Evolutionary conservation across 306 rosid genomes (phyloP), one percentile per base, ranked within the genome.

Genomic region (Neltuma alba): DNA sequence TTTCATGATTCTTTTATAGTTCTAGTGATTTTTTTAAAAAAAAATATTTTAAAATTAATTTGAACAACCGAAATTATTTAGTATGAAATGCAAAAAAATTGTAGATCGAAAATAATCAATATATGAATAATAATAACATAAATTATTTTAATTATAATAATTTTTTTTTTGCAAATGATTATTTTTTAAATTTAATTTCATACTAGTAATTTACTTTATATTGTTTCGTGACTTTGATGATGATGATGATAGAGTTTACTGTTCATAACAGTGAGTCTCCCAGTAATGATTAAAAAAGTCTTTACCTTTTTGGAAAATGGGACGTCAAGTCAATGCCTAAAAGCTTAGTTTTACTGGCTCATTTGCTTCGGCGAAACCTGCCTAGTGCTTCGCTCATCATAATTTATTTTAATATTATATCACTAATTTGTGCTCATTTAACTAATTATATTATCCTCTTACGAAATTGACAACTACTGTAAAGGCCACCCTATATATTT

Each of bases 241-340:
- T 57, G 0, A 4, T 57, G 3, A 23, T 50, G 3, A 31, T 33
- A 21, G 52, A 55, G 60, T 38, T 10, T 54, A 63, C 70, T 57
- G 52, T 80, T 77, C 76, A 31, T 48, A 37, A 42, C 50, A 74
- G 20, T 41, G 50, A 45, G 27, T 83, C 81, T 62, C 23, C 74
- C 28, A 21, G 74, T 63, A 31, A 86, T 86, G 28, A 83, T 86
- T 33, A 75, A 54, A 80, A 76, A 77, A 57, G 66, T 80, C 60
- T 77, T 77, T 55, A 55, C 85, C 47, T 83, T 83, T 37, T 15
- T 16, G 37, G 5, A 77, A 80, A 77, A 86, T 80, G 81, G 81
- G 57, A 44, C 64, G 70, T 63, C 73, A 72, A 69, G 85, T 76
- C 85, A 83, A 80, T 83, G 79, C 79, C 38, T 69, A 7, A 69